phyloP scores from a whole-genome alignment of 2,329 filamentous ascomycete genomes.

The Pyrenophora graminea region DNA sequence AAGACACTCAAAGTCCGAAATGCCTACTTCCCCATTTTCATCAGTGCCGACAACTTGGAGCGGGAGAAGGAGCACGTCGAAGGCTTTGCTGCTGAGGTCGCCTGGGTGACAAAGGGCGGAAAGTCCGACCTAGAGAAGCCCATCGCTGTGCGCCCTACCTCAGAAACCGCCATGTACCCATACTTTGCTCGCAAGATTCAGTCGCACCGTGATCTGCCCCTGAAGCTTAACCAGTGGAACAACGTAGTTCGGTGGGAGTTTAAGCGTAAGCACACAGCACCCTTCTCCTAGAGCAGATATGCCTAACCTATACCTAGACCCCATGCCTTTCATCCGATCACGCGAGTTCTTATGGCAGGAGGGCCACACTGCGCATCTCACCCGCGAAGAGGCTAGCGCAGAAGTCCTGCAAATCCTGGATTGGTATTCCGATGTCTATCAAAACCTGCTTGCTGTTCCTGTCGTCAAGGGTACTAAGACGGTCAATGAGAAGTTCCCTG shows the following conservation, averaged over 20 bases:
- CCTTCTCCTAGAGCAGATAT: too few relatives aligned
- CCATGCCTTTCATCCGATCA: conserved; percentile 77
- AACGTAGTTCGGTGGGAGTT: conserved; percentile 95
- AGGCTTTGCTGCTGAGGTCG: conserved; percentile 90
- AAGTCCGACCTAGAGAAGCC: conserved; percentile 88
- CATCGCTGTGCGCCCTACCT: conserved; percentile 70
- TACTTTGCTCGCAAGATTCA: conserved; percentile 98
- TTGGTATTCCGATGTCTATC: conserved; percentile 88
- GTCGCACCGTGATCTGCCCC: conserved; percentile 89
- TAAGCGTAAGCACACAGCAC: conserved; percentile 60
- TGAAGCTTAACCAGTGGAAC: conserved; percentile 98
- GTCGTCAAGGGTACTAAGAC: conserved; percentile 95
- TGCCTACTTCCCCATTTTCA: conserved; percentile 90
- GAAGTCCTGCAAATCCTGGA: conserved; percentile 95
- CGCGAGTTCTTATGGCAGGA: conserved; percentile 99
- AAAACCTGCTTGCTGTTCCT: conserved; percentile 90
- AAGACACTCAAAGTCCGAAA: conserved; percentile 92
- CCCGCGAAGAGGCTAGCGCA: conserved; percentile 75
- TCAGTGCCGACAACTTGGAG: conserved; percentile 80
- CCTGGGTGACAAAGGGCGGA: conserved; percentile 88
- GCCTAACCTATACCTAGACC: conserved; percentile 33
- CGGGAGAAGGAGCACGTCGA: conserved; percentile 95
- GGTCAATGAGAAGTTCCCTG: conserved; percentile 97
- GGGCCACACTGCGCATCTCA: conserved; percentile 90
- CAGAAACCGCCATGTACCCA: conserved; percentile 86